These are phyloP conservation scores for Puccinia hordei DNA, from an alignment of 1,284 basidiomycete genomes.

Conservation along the genomic window DNA sequence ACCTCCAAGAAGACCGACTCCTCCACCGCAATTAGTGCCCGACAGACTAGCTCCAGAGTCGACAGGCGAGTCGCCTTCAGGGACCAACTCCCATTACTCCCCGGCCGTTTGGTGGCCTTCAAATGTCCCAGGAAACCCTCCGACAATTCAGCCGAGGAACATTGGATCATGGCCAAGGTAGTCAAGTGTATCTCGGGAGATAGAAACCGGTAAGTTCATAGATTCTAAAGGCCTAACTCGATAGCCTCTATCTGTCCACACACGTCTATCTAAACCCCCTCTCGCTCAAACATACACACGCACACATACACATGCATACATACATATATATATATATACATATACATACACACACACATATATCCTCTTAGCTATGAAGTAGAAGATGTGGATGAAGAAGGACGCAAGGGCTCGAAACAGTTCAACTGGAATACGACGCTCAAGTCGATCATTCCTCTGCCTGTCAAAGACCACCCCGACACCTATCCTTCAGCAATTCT, in stretches of 20 bases:
- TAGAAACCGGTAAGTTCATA: constrained; percentile 58
- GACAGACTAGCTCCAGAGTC: constrained; percentile 5
- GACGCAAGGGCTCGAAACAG: constrained; percentile 20
- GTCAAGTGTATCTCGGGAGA: constrained; percentile 59
- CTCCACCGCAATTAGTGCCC: background rate
- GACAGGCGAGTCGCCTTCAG: constrained; percentile 51
- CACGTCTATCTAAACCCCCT: no score
- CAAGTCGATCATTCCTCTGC: constrained; percentile 62
- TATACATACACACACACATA: background rate
- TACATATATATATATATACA: no score
- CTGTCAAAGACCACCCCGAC: constrained; percentile 59
- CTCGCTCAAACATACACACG: no score
- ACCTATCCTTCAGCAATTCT: constrained; percentile 61
- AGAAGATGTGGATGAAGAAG: constrained; percentile 55
- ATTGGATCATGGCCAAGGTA: constrained; percentile 62
- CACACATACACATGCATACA: no score
- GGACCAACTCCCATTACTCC: constrained; percentile 61
- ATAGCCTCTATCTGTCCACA: no score
- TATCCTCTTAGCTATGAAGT: constrained; percentile 55
- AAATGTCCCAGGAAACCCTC: constrained; percentile 55
- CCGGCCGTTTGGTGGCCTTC: constrained; percentile 61
- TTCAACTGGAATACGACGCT: constrained; percentile 61
- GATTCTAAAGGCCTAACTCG: constrained; percentile 53
- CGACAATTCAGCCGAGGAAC: constrained; percentile 51
- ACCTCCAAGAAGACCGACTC: constrained; percentile 20